Evolutionary conservation across 768 basidiomycete species (phyloP).

Genomic region (Phanerochaete carnosa): DNA sequence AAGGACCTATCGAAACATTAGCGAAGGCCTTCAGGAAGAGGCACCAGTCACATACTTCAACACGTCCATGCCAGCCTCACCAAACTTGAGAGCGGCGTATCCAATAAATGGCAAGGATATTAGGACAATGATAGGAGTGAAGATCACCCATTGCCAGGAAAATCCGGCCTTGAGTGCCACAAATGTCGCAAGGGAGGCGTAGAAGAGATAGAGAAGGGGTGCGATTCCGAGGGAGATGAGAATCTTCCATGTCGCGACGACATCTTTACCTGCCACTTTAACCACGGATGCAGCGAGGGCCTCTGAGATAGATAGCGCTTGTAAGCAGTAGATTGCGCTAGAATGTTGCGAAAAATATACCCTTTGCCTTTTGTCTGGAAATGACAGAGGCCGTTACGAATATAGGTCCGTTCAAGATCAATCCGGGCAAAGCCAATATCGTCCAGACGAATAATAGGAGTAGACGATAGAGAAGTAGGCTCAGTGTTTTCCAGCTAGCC

Average conservation of each 20-base stretch:
- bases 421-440: slow-evolving; percentile 82
- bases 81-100: slow-evolving; percentile 92
- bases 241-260: slow-evolving; percentile 97
- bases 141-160: slow-evolving; percentile 59
- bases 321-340: background rate
- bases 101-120: slow-evolving; percentile 82
- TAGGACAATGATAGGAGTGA: slow-evolving; percentile 76
- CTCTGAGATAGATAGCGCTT: slow-evolving; percentile 45
- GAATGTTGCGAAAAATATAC: slow-evolving; percentile 32
- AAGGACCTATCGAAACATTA: slow-evolving; percentile 61
- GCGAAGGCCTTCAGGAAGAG: background rate
- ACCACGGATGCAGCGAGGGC: slow-evolving; percentile 94
- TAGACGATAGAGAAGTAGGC: slow-evolving; percentile 80
- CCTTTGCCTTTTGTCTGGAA: slow-evolving; percentile 86
- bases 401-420: slow-evolving; percentile 88
- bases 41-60: slow-evolving; percentile 67
- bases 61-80: slow-evolving; percentile 97
- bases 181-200: slow-evolving; percentile 75
- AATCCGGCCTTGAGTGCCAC: slow-evolving; percentile 66
- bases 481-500: slow-evolving; percentile 82
- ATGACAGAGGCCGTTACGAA: slow-evolving; percentile 88
- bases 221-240: slow-evolving; percentile 90
- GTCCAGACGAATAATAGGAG: slow-evolving; percentile 79
- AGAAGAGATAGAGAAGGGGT: slow-evolving; percentile 80
- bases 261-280: slow-evolving; percentile 94